A percentile compares a stretch with the other conserved stretches of the same genome.
These are phyloP conservation scores for Coemansia javaensis DNA, from an alignment of 192 early-diverging fungal species.

Conservation along the genomic window DNA sequence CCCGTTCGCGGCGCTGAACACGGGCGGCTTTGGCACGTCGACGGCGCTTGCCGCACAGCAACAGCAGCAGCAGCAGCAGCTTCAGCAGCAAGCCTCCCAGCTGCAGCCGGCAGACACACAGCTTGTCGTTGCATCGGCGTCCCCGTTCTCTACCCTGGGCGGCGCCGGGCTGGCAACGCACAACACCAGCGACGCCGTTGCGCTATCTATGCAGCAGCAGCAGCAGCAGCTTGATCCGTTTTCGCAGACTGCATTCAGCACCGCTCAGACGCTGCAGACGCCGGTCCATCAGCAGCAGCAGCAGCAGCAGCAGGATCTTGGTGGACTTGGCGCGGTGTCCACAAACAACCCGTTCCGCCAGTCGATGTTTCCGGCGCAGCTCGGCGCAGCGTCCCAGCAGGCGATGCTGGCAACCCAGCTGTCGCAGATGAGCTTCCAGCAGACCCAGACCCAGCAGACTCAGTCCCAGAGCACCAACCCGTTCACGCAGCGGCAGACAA, in stretches of 20 bases:
- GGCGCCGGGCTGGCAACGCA: neutral
- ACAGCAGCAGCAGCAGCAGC: slow-evolving; percentile 15
- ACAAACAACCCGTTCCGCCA: slow-evolving; percentile 48
- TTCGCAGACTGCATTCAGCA: slow-evolving; percentile 3
- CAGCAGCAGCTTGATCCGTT: slow-evolving; percentile 22
- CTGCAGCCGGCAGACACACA: neutral
- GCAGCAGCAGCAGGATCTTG: neutral
- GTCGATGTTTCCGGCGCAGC: slow-evolving; percentile 39
- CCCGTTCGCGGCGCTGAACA: slow-evolving; percentile 21
- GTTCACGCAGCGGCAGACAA: slow-evolving; percentile 48
- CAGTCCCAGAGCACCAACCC: slow-evolving; percentile 34
- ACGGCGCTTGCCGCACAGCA: slow-evolving; percentile 11
- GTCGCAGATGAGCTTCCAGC: slow-evolving; percentile 32
- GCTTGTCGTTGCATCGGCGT: neutral
- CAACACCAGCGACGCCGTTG: neutral
- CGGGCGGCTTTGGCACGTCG: slow-evolving; percentile 2
- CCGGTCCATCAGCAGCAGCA: neutral
- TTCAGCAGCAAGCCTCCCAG: neutral
- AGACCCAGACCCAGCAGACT: slow-evolving; percentile 9
- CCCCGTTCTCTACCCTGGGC: neutral
- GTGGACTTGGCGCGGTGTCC: slow-evolving; percentile 16
- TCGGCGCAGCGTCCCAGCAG: slow-evolving; percentile 15
- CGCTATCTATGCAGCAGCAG: slow-evolving; percentile 14
- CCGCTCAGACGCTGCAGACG: neutral
- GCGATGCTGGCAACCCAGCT: slow-evolving; percentile 22